phyloP scores from a whole-genome alignment of 768 basidiomycete species.

The Boletus tomentosulus region DNA sequence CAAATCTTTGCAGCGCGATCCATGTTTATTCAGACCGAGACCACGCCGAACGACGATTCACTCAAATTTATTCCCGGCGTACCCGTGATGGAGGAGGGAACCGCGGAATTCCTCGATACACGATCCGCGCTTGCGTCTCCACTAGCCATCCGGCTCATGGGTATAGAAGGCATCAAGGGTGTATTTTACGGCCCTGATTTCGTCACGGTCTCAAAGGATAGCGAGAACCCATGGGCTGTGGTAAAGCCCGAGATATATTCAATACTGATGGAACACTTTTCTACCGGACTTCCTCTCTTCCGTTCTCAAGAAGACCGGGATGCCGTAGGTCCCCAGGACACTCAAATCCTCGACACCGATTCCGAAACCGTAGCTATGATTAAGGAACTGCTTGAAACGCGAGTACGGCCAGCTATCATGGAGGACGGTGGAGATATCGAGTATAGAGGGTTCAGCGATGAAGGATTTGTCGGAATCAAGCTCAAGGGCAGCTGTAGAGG shows the following conservation, averaged over 20 bases:
- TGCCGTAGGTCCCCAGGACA: conserved; percentile 88
- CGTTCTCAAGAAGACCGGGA: conserved; percentile 75
- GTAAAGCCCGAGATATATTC: conserved; percentile 97
- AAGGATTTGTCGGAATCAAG: conserved; percentile 79
- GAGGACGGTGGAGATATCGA: conserved; percentile 99
- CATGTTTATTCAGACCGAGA: conserved; percentile 99
- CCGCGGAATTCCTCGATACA: conserved; percentile 92
- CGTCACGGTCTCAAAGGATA: conserved; percentile 90
- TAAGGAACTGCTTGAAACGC: conserved; percentile 92
- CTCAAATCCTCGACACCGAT: conserved; percentile 88
- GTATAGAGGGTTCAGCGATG: conserved; percentile 85
- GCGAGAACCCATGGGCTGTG: conserved; percentile 80
- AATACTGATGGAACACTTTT: conserved; percentile 95
- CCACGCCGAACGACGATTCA: conserved; percentile 95
- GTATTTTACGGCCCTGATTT: conserved; percentile 99
- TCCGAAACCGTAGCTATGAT: conserved; percentile 98
- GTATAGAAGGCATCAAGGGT: conserved; percentile 82
- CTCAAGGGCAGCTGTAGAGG: conserved; percentile 97
- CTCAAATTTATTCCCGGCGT: conserved; percentile 97
- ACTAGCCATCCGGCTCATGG: conserved; percentile 92
- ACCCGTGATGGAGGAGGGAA: conserved; percentile 81
- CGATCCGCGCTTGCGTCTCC: conserved; percentile 85
- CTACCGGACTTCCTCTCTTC: conserved; percentile 85
- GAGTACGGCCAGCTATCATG: conserved; percentile 96
- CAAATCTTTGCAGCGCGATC: conserved; percentile 51